Percentiles rank a stretch among this genome's conserved stretches.
Evolutionary conservation across 495 filamentous ascomycete species (phyloP).

Genomic region (Neurospora sp.): DNA sequence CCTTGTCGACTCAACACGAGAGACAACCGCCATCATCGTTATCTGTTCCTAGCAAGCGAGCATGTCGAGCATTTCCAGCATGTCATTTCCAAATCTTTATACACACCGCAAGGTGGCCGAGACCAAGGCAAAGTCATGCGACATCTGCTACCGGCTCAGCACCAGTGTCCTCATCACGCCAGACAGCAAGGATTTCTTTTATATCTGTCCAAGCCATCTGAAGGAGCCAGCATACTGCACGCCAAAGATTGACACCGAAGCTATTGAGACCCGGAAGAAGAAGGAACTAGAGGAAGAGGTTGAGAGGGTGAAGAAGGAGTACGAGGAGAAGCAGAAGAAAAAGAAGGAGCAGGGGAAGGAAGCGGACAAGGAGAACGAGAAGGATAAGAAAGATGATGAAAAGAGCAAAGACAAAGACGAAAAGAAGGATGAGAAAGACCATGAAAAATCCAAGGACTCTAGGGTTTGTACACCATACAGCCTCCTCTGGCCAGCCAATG

Average conservation of each 20-base stretch:
- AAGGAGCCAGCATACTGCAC: constrained; percentile 75
- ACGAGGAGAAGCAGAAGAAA: constrained; percentile 59
- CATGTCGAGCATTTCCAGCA: constrained; percentile 3
- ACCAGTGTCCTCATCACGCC: constrained; percentile 80
- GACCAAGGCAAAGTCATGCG: constrained; percentile 67
- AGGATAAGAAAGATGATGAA: constrained; percentile 39
- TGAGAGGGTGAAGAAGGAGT: constrained; percentile 65
- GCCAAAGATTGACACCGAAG: constrained; percentile 68
- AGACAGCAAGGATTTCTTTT: constrained; percentile 96
- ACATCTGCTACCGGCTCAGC: constrained; percentile 84
- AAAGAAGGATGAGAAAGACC: constrained; percentile 31
- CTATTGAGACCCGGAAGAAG: constrained; percentile 57
- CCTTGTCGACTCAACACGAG: not conserved
- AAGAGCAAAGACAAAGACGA: constrained; percentile 46
- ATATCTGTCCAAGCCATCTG: constrained; percentile 74
- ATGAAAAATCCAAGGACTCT: constrained; percentile 44
- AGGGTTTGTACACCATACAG: constrained; percentile 31
- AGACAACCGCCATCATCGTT: not conserved
- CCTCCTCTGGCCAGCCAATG: not conserved
- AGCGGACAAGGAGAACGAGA: constrained; percentile 34
- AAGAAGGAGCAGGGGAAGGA: constrained; percentile 40
- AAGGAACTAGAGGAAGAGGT: constrained; percentile 64
- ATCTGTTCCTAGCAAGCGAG: not conserved
- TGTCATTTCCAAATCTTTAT: constrained; percentile 69
- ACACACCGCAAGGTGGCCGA: constrained; percentile 85